These are phyloP conservation scores for Aquilaria agallochum DNA, from an alignment of 441 rosid genomes.

Conservation along the genomic window DNA sequence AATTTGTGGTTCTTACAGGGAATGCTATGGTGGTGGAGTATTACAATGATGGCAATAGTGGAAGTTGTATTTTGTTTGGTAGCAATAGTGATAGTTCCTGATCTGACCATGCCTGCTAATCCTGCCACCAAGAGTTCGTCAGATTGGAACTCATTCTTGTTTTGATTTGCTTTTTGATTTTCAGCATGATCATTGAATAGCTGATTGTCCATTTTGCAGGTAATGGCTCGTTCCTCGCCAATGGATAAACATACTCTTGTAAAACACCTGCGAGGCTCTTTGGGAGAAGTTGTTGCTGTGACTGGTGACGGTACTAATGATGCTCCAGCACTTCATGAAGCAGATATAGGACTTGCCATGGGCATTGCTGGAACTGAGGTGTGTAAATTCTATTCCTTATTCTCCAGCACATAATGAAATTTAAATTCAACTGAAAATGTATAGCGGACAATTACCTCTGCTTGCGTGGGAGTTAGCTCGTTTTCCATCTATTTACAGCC, in stretches of 20 bases:
- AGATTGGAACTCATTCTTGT: neutral
- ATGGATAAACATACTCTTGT: conserved; percentile 56
- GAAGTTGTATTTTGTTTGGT: too few species aligned
- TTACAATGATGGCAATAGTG: too few species aligned
- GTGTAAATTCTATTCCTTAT: conserved; percentile 2
- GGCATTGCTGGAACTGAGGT: conserved; percentile 64
- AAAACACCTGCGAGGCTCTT: conserved; percentile 34
- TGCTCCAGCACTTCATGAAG: conserved; percentile 62
- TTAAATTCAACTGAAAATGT: too few species aligned
- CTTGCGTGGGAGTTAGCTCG: too few species aligned
- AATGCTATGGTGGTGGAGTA: too few species aligned
- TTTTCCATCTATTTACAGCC: too few species aligned
- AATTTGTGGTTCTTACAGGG: too few species aligned
- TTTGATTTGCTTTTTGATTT: conserved; percentile 1
- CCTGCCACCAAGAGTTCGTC: too few species aligned
- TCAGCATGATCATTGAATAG: neutral
- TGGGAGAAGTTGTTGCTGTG: conserved; percentile 53
- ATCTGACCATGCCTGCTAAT: too few species aligned
- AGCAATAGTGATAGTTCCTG: too few species aligned
- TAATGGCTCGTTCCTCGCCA: conserved; percentile 59
- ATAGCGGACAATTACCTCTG: too few species aligned
- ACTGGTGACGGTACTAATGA: conserved; percentile 62
- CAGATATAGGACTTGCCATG: conserved; percentile 62
- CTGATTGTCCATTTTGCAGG: conserved; percentile 23
- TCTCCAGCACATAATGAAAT: too few species aligned